Conservation (phyloP, 2,329 filamentous ascomycete genomes). For the Pestalotiopsis sp. region DNA sequence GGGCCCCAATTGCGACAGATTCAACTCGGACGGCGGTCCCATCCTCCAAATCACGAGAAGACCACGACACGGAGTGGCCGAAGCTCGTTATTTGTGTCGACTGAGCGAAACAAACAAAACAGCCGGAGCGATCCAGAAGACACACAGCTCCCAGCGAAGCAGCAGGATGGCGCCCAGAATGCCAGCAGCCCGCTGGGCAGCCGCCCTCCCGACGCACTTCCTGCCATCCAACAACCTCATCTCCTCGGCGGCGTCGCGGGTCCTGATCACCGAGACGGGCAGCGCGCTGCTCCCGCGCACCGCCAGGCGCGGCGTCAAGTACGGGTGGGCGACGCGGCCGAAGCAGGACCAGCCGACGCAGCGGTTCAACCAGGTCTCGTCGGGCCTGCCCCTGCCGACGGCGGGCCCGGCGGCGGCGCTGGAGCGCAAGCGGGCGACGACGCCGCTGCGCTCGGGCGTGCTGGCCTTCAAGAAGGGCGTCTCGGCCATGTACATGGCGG, state of each 20-base stretch:
- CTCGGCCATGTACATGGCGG: constrained; percentile 85
- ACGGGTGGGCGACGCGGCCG: constrained; percentile 64
- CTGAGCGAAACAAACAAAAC: not conserved
- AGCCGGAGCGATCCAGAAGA: constrained; percentile 22
- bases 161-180: constrained; percentile 47
- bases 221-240: constrained; percentile 23
- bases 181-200: constrained; percentile 44
- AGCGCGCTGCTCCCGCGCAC: constrained; percentile 47
- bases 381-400: constrained; percentile 59
- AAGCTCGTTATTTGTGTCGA: not conserved
- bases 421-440: constrained; percentile 59
- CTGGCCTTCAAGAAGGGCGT: constrained; percentile 94
- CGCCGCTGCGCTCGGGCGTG: constrained; percentile 75
- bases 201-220: constrained; percentile 33
- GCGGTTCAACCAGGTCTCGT: constrained; percentile 62
- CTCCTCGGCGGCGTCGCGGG: constrained; percentile 22
- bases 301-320: constrained; percentile 53
- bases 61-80: too few species aligned
- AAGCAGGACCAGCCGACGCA: constrained; percentile 51
- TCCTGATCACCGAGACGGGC: constrained; percentile 33
- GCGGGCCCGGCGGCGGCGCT: constrained; percentile 65
- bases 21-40: not conserved
- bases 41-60: not conserved
- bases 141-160: not conserved
- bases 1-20: not conserved